A percentile compares a stretch with the other conserved stretches of the same genome.
phyloP scores from a whole-genome alignment of 176 grass and related monocot species.

The Poa pratensis region DNA sequence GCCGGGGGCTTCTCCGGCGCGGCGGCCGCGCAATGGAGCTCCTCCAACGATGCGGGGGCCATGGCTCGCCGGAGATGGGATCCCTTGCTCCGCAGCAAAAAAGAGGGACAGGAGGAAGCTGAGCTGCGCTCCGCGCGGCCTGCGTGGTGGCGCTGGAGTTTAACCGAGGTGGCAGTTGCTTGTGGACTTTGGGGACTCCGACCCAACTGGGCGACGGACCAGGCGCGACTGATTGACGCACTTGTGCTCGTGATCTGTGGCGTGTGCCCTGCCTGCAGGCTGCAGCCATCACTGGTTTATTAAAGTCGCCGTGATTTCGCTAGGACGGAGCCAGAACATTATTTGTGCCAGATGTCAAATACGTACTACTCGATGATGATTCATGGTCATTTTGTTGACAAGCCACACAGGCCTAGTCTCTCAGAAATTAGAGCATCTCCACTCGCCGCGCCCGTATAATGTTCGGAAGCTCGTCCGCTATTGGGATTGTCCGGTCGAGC shows the following conservation, averaged over 20 bases:
- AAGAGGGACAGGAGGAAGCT: slow-evolving; percentile 30
- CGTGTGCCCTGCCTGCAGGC: neutral
- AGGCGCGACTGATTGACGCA: neutral
- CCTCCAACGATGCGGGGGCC: slow-evolving; percentile 36
- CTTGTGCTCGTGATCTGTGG: neutral
- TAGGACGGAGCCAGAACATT: neutral
- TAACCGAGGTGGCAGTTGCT: neutral
- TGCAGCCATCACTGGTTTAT: neutral
- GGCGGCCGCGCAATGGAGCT: slow-evolving; percentile 29
- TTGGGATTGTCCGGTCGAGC: no score
- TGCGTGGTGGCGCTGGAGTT: slow-evolving; percentile 7
- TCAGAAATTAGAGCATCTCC: no score
- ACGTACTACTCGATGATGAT: no score
- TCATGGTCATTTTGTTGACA: no score
- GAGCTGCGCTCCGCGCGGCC: slow-evolving; percentile 31
- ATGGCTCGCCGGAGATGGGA: slow-evolving; percentile 46
- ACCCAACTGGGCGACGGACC: neutral
- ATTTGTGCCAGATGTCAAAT: no score
- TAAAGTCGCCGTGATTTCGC: neutral
- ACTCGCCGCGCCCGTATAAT: no score
- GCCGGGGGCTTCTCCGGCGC: slow-evolving; percentile 2
- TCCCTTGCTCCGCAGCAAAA: neutral
- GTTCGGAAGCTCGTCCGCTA: no score
- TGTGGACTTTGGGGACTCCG: slow-evolving; percentile 19
- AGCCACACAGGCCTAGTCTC: no score